Evolutionary conservation across 495 filamentous ascomycete genomes (phyloP), one percentile per base, ranked within the genome.

Genomic region (Penicillium verhagenii): DNA sequence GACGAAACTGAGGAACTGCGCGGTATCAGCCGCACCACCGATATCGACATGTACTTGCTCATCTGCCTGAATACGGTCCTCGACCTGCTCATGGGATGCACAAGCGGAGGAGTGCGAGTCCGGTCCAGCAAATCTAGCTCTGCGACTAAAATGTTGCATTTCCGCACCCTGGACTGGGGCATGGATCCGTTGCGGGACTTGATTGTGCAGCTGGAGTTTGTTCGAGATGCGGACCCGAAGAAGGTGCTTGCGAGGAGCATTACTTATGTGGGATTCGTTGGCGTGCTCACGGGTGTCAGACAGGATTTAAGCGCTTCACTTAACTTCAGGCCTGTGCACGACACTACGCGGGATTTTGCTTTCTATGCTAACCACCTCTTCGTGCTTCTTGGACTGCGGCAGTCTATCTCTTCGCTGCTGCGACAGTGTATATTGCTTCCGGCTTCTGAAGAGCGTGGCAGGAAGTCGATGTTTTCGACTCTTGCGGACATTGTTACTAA

Each of bases 81-180:
- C 4, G 86, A 89, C 66, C 62, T 79, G 13, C 71, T 87, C 21
- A 80, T 89, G 72, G 86, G 86, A 2, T 89, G 85, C 61, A 86
- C 83, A 14, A 86, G 81, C 60, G 85, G 85, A 16, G 83, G 70
- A 2, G 75, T 73, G 1, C 53, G 66, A 50, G 53, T 50, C 2
- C 59, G 68, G 28, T 57, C 65, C 1, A 60, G 48, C 18, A 10
- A 20, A 24, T 50, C 54, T 1, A 10, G 20, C 21, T 50, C 54
- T 1, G 40, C 63, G 21, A 51, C 52, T 0, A 68, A 58, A 43
- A 80, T 87, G 75, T 55, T 86, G 55, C 86, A 88, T 66, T 89
- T 87, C 57, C 70, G 86, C 8, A 86, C 83, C 3, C 64, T 89
- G 44, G 86, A 89, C 59, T 89, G 85, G 85, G 80, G 72, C 0